Evolutionary conservation across 345 rosid genomes (phyloP), one percentile per base, ranked within the genome.

Genomic region (Melaleuca alternifolia): DNA sequence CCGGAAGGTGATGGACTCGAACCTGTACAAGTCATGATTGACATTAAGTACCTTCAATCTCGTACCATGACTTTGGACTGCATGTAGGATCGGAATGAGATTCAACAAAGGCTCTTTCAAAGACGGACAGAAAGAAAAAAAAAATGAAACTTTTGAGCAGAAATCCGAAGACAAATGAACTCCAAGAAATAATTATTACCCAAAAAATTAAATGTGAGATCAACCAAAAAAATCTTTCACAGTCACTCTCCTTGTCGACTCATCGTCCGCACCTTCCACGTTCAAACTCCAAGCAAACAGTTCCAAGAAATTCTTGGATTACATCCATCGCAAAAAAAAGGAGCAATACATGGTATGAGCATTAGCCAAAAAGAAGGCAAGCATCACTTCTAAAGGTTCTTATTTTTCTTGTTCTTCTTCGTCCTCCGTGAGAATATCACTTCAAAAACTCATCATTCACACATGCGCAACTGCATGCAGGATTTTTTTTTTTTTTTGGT

Each of bases 1-100:
- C 23, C 53, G 85, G 84, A 90, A 91, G 56, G 87, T 89, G 86
- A 91, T 86, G 14, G 91, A 90, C 87, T 91, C 93, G 83, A 91
- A 91, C 86, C 93, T 91, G 89, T 46, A 51, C 51, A n/a, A 53
- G 48, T 79, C 20, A 52, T 50, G 37, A 33, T 51, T 5, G 59
- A 28, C 15, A 83, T 71, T 33, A 33, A 71, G 79, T 37, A 37
- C 7, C 79, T 71, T 71, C 21, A 18, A 71, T 46, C 4, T 5
- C 13, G 4, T 71, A 71, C 48, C 10, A 71, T 37, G 33, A 71
- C 48, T 71, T 71, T 37, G 48, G 48, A 71, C 79, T 18, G 9
- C 79, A 71, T 37, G 79, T 18, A 71, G 37, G 79, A 71, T 71
- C 26, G 1, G 13, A 48, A 71, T 23, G 61, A 56, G n/a, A 23